A percentile compares a stretch with the other conserved stretches of the same genome.
Evolutionary conservation across 2,329 filamentous ascomycete genomes (phyloP).

Genomic region (Cryphonectria japonica): DNA sequence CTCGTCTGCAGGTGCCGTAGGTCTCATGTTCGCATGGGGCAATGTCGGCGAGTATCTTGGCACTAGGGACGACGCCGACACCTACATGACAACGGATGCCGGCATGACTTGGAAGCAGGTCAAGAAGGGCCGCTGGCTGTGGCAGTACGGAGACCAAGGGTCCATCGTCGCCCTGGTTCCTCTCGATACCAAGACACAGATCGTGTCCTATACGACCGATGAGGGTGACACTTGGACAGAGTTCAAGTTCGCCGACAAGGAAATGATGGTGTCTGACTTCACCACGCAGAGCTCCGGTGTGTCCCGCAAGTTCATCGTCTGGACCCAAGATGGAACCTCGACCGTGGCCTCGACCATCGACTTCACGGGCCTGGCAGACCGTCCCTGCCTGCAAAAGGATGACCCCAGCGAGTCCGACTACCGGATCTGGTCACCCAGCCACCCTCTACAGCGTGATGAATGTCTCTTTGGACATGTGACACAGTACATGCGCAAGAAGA

Average conservation of each 20-base stretch:
- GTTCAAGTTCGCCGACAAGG: constrained; percentile 71
- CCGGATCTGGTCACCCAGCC: constrained; percentile 82
- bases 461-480: constrained; percentile 93
- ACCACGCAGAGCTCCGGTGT: constrained; percentile 88
- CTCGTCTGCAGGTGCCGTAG: constrained; percentile 84
- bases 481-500: constrained; percentile 88
- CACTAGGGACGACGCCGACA: constrained; percentile 74
- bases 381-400: constrained; percentile 71
- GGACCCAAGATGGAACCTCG: constrained; percentile 68
- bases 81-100: constrained; percentile 90
- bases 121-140: constrained; percentile 86
- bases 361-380: constrained; percentile 79
- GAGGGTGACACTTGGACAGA: constrained; percentile 80
- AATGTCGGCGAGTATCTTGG: constrained; percentile 80
- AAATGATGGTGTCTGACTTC: constrained; percentile 77
- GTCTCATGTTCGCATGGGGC: constrained; percentile 86
- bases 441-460: constrained; percentile 75
- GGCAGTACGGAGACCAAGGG: constrained; percentile 95
- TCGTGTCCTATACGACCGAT: constrained; percentile 76
- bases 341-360: constrained; percentile 82
- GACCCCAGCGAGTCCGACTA: constrained; percentile 68
- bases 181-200: constrained; percentile 67
- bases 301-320: constrained; percentile 89
- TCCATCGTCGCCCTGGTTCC: constrained; percentile 88
- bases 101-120: constrained; percentile 85